Evolutionary conservation across 768 basidiomycete species (phyloP), one percentile per base, ranked within the genome.

Genomic region (Leccinum disarticulatum): DNA sequence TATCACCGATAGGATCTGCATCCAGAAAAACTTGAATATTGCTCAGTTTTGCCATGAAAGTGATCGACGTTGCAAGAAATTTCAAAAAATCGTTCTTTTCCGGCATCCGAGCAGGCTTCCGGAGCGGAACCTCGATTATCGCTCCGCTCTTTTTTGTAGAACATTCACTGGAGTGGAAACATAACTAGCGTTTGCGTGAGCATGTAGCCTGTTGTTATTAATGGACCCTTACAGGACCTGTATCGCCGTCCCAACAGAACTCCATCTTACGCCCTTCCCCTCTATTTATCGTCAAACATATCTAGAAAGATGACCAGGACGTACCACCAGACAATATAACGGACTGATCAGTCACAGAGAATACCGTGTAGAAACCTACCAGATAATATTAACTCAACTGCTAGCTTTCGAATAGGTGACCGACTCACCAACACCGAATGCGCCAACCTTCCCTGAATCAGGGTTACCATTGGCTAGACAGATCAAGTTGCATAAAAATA

Each of bases 361-460:
- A 91, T 17, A 91, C 65, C 61, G 87, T 87, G 68, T 91, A 90
- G 70, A 90, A 88, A 8, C 86, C 85, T 84, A 25, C 50, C 50
- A 31, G 13, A 36, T 19, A n/a, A 31, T 11, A 4, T 60, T 1
- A 88, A 52, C 17, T 10, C 49, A 57, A 33, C 35, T 10, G 17
- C 25, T 14, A 10, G 31, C 31, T 33, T 50, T 11, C 31, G 19
- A 11, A 22, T 38, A 15, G 36, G 15, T 17, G 36, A 7, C 36
- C 9, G 25, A 57, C 83, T 57, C 59, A 83, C 87, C 88, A 15
- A 91, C 90, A 58, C 91, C 91, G 65, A 93, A 93, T 35, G 94
- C 93, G 19, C 95, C 95, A 55, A 98, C 93, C 78, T 94, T 95
- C 74, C 89, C 86, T 73, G 95, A 92, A 66, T 97, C 91, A 0